phyloP scores from a whole-genome alignment of 2,329 filamentous ascomycete species.

The Elsinoe perseae region DNA sequence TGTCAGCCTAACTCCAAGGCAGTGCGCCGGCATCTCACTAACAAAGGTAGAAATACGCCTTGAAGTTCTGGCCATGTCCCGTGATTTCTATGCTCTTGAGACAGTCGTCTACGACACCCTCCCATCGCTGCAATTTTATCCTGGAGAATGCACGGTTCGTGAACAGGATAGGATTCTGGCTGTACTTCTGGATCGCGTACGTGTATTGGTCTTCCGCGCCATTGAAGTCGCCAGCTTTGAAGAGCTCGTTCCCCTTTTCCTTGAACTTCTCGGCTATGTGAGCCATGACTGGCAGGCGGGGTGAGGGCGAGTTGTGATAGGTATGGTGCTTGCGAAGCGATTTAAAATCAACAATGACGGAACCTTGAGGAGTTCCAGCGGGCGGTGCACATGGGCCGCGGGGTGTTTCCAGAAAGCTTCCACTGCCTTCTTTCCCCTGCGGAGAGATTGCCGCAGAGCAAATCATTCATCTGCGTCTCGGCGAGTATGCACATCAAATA shows the following conservation, averaged over 20 bases:
- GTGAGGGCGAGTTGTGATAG: not conserved
- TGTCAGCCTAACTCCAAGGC: not conserved
- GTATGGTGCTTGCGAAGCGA: not conserved
- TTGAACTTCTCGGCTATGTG: slow-evolving; percentile 41
- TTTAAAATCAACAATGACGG: slow-evolving; percentile 14
- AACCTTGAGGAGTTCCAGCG: not conserved
- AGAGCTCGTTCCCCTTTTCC: slow-evolving; percentile 54
- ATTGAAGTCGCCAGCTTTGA: slow-evolving; percentile 56
- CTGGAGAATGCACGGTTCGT: slow-evolving; percentile 84
- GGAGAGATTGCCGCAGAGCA: not conserved
- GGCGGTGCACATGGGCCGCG: not conserved
- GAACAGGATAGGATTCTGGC: slow-evolving; percentile 69
- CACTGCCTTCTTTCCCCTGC: slow-evolving; percentile 3
- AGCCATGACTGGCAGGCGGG: slow-evolving; percentile 21
- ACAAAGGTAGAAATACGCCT: slow-evolving; percentile 71
- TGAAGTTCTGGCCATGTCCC: slow-evolving; percentile 42
- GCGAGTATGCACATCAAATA: too few relatives aligned
- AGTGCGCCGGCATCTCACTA: slow-evolving; percentile 17
- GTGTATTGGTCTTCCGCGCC: slow-evolving; percentile 64
- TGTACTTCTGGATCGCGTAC: slow-evolving; percentile 71
- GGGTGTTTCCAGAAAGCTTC: slow-evolving; percentile 7
- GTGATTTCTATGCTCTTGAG: slow-evolving; percentile 62
- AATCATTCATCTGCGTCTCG: not conserved
- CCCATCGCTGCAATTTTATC: slow-evolving; percentile 64
- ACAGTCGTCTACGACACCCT: slow-evolving; percentile 70